Evolutionary conservation across 1,284 basidiomycete species (phyloP), one percentile per base, ranked within the genome.

Genomic region (Ganoderma meredithae): DNA sequence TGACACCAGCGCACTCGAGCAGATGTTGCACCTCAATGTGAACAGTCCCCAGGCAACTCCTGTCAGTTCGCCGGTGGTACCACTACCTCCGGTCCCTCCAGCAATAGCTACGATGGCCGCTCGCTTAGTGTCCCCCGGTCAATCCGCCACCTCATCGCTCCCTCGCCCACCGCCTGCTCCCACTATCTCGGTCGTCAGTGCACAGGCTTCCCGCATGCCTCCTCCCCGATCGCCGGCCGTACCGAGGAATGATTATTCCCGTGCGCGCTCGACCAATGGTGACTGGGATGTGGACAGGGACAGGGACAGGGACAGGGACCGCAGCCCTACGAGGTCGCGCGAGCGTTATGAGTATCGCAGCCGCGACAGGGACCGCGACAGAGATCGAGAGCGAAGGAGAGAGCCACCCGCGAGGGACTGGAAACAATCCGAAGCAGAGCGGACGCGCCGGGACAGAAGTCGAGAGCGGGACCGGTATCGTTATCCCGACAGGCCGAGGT

Each of bases 201-300:
- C 33, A n/a, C 55, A 58, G 19, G 36, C 55, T 22, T 36, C 22
- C 36, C 53, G 44, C 36, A 59, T 56, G 36, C 65, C 63, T 41
- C 56, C 65, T 12, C 55, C 55, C 9, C n/a, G 13, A 13, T 36
- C 33, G 17, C 36, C 55, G 2, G 36, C 22, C 19, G 31, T 39
- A 10, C 55, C 55, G 19, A 31, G 55, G 33, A 39, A 33, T 15
- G 55, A 36, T 8, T 33, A 22, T n/a, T 4, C 31, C n/a, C 55
- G 33, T 5, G 55, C 19, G 33, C 55, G 55, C 55, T 58, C 55
- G n/a, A 58, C 47, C 36, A 56, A n/a, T 17, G 36, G 64, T 3
- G 56, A 63, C 49, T n/a, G 61, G 58, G 59, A 63, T 43, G 58
- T 52, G 65, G 68, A 66, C 49, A 59, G 61, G 41, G 43, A 49